phyloP scores from a whole-genome alignment of 1,284 basidiomycete genomes.

The Cerrena zonata region DNA sequence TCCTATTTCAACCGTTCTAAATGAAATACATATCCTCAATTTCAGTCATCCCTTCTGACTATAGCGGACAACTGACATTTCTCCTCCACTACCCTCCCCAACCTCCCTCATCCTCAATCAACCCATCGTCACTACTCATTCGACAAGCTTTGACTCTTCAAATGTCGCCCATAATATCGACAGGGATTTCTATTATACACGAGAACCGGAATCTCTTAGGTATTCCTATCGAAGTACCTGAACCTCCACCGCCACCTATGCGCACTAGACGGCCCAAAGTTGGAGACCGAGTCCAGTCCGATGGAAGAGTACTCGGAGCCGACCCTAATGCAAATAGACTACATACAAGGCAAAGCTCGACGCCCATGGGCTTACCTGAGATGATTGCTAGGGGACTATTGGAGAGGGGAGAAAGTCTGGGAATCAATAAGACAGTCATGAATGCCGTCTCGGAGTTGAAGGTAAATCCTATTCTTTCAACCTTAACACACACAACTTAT shows the following conservation, averaged over 20 bases:
- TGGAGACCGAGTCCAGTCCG: constrained; percentile 25
- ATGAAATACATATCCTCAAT: constrained; percentile 13
- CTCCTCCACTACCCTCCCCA: constrained; percentile 79
- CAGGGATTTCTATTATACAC: constrained; percentile 68
- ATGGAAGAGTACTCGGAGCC: not conserved
- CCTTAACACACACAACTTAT: no score
- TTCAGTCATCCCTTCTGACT: constrained; percentile 79
- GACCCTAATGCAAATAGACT: not conserved
- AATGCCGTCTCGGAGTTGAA: constrained; percentile 69
- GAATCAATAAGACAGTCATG: constrained; percentile 75
- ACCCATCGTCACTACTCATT: constrained; percentile 67
- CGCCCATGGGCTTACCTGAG: constrained; percentile 55
- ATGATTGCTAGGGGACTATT: constrained; percentile 64
- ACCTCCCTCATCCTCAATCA: constrained; percentile 26
- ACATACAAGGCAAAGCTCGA: constrained; percentile 39
- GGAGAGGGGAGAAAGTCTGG: constrained; percentile 71
- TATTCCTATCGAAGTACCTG: constrained; percentile 61
- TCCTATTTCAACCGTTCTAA: constrained; percentile 3
- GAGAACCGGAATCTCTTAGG: constrained; percentile 77
- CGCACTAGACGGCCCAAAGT: constrained; percentile 32
- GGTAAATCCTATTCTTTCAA: constrained; percentile 37
- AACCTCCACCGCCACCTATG: constrained; percentile 38
- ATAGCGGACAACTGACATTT: constrained; percentile 75
- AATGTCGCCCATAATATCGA: constrained; percentile 64
- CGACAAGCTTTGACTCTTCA: constrained; percentile 78